Conservation (phyloP, 352 stramenopile species). For the Pythium sp. region DNA sequence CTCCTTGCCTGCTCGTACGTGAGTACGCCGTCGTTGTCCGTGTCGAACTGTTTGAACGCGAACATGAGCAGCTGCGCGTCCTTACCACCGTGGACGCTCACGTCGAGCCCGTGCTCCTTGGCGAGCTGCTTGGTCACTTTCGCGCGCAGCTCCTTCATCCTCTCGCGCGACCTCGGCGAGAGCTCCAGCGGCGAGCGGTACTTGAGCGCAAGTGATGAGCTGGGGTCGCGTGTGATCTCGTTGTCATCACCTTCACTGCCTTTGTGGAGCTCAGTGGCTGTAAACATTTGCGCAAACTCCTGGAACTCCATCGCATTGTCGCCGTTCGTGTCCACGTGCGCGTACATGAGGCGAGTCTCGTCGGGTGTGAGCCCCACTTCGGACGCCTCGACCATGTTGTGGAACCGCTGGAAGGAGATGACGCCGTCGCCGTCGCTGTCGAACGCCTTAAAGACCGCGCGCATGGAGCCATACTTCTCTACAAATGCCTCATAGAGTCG, state of each 20-base stretch:
- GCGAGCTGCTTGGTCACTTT: conserved; percentile 57
- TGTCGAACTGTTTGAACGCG: conserved; percentile 78
- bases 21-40: conserved; percentile 67
- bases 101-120: conserved; percentile 49
- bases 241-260: background rate
- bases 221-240: conserved; percentile 34
- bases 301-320: conserved; percentile 73
- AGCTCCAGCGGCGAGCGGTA: conserved; percentile 63
- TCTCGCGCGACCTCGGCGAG: conserved; percentile 50
- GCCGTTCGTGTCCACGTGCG: conserved; percentile 55
- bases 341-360: conserved; percentile 50
- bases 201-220: conserved; percentile 60
- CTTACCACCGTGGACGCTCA: conserved; percentile 63
- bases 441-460: conserved; percentile 72
- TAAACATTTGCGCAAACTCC: conserved; percentile 78
- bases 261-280: conserved; percentile 19
- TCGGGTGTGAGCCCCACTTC: conserved; percentile 46
- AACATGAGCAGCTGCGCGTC: conserved; percentile 66
- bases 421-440: conserved; percentile 60
- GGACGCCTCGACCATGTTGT: conserved; percentile 67
- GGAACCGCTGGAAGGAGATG: conserved; percentile 74
- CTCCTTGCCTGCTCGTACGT: conserved; percentile 68
- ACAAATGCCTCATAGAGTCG: conserved; percentile 67
- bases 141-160: conserved; percentile 62
- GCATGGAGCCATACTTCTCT: conserved; percentile 74